Percentiles rank a stretch among this genome's conserved stretches.
These are phyloP conservation scores for Coprinellus aureogranulatus DNA, from an alignment of 768 basidiomycete genomes.

Conservation along the genomic window DNA sequence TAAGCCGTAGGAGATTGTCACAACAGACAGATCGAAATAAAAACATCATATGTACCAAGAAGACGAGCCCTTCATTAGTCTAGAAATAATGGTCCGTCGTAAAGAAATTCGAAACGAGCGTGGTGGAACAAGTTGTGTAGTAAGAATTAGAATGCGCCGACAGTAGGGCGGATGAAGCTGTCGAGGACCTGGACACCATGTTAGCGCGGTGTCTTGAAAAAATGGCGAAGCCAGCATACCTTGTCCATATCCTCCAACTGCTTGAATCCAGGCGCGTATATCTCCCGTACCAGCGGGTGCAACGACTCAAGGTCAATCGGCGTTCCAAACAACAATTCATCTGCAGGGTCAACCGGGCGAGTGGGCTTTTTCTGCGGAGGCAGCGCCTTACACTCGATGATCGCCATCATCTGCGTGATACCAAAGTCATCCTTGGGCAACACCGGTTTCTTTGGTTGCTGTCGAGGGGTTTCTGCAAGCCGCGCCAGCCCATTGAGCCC, in stretches of 20 bases:
- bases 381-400: conserved; percentile 68
- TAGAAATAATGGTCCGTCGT: no score
- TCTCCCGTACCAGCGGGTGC: conserved; percentile 69
- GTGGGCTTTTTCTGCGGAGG: conserved; percentile 31
- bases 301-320: conserved; percentile 58
- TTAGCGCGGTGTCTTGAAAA: neutral
- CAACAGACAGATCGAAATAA: neutral
- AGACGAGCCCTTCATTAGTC: no score
- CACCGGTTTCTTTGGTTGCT: conserved; percentile 44
- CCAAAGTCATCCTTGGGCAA: conserved; percentile 85
- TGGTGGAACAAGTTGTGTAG: neutral
- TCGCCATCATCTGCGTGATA: conserved; percentile 78
- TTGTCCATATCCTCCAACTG: conserved; percentile 79
- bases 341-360: conserved; percentile 56
- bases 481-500: neutral
- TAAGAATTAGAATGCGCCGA: conserved; percentile 25
- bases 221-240: conserved; percentile 36
- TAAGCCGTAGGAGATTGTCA: neutral
- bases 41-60: no score
- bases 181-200: conserved; percentile 25
- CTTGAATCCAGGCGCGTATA: conserved; percentile 69
- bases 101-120: neutral
- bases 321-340: conserved; percentile 70
- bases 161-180: conserved; percentile 28
- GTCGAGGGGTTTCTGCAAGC: conserved; percentile 26